These are phyloP conservation scores for Paracoccidioides brasiliensis DNA, from an alignment of 2,329 filamentous ascomycete species.

Conservation along the genomic window DNA sequence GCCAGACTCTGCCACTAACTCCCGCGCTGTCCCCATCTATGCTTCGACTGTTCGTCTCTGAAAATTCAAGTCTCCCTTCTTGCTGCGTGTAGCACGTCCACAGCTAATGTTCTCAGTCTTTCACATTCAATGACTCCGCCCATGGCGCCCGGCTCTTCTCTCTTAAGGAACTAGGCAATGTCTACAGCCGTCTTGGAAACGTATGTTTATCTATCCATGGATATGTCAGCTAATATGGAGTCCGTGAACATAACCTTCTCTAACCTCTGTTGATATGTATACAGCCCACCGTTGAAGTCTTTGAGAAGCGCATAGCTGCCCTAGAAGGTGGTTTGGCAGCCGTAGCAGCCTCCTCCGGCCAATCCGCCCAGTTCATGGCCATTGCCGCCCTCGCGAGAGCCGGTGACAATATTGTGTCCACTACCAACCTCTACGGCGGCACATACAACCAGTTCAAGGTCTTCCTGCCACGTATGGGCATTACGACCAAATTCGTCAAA, in stretches of 20 bases:
- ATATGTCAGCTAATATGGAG: neutral
- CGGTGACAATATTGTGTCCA: slow-evolving; percentile 88
- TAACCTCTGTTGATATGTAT: neutral
- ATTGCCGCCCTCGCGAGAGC: slow-evolving; percentile 70
- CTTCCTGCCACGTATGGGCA: slow-evolving; percentile 70
- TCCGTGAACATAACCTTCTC: neutral
- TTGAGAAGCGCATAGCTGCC: slow-evolving; percentile 92
- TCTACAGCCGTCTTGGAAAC: slow-evolving; percentile 95
- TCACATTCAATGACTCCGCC: slow-evolving; percentile 86
- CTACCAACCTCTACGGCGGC: slow-evolving; percentile 81
- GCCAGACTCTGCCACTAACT: slow-evolving; percentile 67
- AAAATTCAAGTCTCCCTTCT: neutral
- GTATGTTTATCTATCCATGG: slow-evolving; percentile 35
- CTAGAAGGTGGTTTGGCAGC: slow-evolving; percentile 85
- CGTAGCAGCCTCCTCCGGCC: slow-evolving; percentile 72
- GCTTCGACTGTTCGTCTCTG: slow-evolving; percentile 54
- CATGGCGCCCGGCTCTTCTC: slow-evolving; percentile 91
- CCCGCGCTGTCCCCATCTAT: slow-evolving; percentile 90
- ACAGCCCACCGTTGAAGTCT: slow-evolving; percentile 83
- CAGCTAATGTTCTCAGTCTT: slow-evolving; percentile 48
- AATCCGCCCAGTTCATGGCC: slow-evolving; percentile 85
- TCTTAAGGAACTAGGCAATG: slow-evolving; percentile 94
- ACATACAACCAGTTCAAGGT: slow-evolving; percentile 98
- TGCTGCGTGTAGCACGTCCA: neutral
- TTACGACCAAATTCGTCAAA: slow-evolving; percentile 74